Base-by-base conservation (phyloP, 2,329 filamentous ascomycete genomes). In the Epichloe elymi region DNA sequence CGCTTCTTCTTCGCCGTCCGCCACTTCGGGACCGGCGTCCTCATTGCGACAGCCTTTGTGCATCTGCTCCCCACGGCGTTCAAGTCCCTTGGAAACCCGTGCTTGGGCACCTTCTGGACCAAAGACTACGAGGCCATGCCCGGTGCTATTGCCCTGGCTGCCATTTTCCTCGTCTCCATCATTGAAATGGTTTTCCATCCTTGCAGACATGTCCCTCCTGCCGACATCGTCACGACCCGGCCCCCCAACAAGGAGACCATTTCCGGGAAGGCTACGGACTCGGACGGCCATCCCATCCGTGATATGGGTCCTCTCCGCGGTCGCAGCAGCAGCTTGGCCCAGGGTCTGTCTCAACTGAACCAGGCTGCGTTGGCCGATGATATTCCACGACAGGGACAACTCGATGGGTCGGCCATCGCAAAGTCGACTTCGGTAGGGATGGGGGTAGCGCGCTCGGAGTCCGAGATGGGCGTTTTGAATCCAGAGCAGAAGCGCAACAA, bases 11-110 rank as follows among this genome's bases (percentile, higher is more conserved):
- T 80, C 61, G 64, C 70, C 48, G 74, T 79, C 46, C 73, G 77
- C 55, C 83, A 88, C 70, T 87, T 88, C 58, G 85, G 86, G 58
- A 91, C 86, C 8, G 86, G 86, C 52, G 87, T 93, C 19, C 73
- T 78, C 35, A 74, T 82, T 43, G 79, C 87, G 26, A 91, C 86
- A 1, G 86, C 87, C 49, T 91, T 93, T 60, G 85, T 90, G 33
- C 86, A 90, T 69, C 70, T 84, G 35, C 74, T 84, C 8, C 82
- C 79, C 43, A 85, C 78, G 2, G 82, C 82, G 5, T 86, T 86
- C 56, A 62, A 71, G 49, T 80, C 79, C 7, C 71, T 84, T 11
- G 80, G 74, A 40, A 72, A 84, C 57, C 80, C 79, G 11, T 86
- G 82, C 61, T 77, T 95, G 1, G 83, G 84, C 12, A 70, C 73